Percentiles rank a stretch among this genome's conserved stretches.
These are phyloP conservation scores for Monilinia vaccinii-corymbosi DNA, from an alignment of 2,329 filamentous ascomycete genomes.

Conservation along the genomic window DNA sequence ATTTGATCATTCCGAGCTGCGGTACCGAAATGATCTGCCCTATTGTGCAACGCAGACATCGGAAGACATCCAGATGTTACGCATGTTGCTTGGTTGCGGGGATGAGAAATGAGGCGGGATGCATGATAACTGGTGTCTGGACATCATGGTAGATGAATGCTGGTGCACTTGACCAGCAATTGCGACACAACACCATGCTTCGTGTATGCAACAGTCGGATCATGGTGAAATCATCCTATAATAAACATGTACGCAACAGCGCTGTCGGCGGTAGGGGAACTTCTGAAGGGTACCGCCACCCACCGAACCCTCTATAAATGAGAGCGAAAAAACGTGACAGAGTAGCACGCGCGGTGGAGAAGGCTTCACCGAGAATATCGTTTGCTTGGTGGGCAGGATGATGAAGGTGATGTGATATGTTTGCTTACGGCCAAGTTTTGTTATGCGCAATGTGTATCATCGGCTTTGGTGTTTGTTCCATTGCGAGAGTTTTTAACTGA, in stretches of 20 bases:
- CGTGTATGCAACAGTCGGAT: slow-evolving; percentile 1
- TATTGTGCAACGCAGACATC: slow-evolving; percentile 2
- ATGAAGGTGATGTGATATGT: background rate
- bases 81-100: background rate
- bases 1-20: background rate
- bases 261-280: background rate
- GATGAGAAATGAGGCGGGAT: background rate
- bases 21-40: background rate
- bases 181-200: background rate
- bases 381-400: background rate
- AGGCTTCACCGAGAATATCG: background rate
- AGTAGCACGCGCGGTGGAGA: background rate
- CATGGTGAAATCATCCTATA: background rate
- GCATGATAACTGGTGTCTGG: background rate
- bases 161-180: slow-evolving; percentile 2
- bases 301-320: background rate
- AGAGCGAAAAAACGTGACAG: background rate
- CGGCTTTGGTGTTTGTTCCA: background rate
- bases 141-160: background rate
- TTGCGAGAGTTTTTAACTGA: too few species aligned
- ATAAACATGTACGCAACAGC: background rate
- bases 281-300: background rate
- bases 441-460: background rate
- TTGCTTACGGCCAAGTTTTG: background rate
- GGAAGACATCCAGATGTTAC: background rate